Conservation (phyloP, 2,329 filamentous ascomycete genomes). For the Davidsoniella virescens region DNA sequence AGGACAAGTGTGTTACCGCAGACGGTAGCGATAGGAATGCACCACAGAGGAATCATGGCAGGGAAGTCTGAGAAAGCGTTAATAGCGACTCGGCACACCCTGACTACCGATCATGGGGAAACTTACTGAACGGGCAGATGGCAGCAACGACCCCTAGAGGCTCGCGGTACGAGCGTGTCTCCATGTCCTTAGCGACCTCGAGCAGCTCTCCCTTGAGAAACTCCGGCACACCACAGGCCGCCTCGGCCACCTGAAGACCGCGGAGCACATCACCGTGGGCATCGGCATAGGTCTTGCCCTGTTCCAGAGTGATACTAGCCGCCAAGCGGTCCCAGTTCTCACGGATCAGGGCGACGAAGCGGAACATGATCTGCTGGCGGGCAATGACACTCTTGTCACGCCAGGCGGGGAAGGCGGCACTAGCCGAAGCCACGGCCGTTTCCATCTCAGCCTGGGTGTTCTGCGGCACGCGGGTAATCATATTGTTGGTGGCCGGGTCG, state of each 20-base stretch:
- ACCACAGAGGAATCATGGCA: conserved; percentile 88
- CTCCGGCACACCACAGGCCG: conserved; percentile 63
- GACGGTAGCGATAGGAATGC: conserved; percentile 67
- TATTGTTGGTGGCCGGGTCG: conserved; percentile 73
- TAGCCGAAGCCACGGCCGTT: conserved; percentile 57
- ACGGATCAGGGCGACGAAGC: conserved; percentile 61
- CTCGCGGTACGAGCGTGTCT: conserved; percentile 69
- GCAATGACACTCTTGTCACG: conserved; percentile 53
- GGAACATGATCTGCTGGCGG: conserved; percentile 77
- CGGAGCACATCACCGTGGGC: conserved; percentile 68
- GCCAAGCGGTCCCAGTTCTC: conserved; percentile 76
- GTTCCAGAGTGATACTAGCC: conserved; percentile 72
- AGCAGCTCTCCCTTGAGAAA: conserved; percentile 70
- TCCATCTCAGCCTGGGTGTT: conserved; percentile 63
- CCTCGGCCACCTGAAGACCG: conserved; percentile 72
- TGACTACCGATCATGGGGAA: neutral
- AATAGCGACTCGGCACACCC: too few relatives aligned
- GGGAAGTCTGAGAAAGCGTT: conserved; percentile 49
- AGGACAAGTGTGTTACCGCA: conserved; percentile 72
- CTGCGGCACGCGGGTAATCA: conserved; percentile 70
- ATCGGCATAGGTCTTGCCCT: conserved; percentile 78
- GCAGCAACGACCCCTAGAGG: conserved; percentile 66
- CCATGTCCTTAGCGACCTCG: conserved; percentile 81
- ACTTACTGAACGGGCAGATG: conserved; percentile 73
- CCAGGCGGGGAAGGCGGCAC: conserved; percentile 63